Base-by-base conservation (phyloP, 352 stramenopile species). In the Globisporangium orthogonon region DNA sequence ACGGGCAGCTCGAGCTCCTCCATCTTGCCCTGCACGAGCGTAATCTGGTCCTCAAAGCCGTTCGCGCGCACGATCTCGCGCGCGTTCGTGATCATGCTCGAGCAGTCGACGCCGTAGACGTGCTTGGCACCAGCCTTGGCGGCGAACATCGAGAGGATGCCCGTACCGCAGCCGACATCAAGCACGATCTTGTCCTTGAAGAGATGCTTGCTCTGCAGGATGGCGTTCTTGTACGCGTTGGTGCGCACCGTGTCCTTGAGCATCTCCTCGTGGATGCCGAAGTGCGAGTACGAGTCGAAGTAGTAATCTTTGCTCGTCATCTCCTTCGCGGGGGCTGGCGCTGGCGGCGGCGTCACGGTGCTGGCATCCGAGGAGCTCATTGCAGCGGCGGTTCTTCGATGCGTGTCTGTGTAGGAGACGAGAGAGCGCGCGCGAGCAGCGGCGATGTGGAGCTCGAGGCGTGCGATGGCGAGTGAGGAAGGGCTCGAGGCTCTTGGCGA, bases 271-370 rank as follows among this genome's bases (percentile, higher is more conserved):
- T 99, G 96, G 69, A 99, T 99, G 44, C 93, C 91, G 70, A 98
- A 96, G 61, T 99, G 95, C 44, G 94, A 97, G 73, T 99, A 99
- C 54, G 92, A 98, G 75, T 99, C 94, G 56, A 98, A 98, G 74
- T 99, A 99, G 70, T 99, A 99, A 78, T 98, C 95, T 72, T 97
- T 97, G 70, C 86, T 96, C 53, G 85, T 95, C 64, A 91, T 81
- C 54, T 89, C 82, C 56, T 71, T 73, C 35, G 69, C 29, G 11
- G 59, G 56, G n/a, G 59, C 39, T 9, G 71, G 61, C 11, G 51
- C 29, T 17, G 56, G 56, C 7, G 53, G n/a, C n/a, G 47, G 41
- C 51, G 64, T 72, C 35, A 3, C 44, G 7, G 44, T 49, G 1
- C 63, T 67, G 40, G 67, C 29, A 30, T 29, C 39, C 39, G 31